phyloP scores from a whole-genome alignment of 2,329 filamentous ascomycete genomes.

The Emergomyces pasteurianus region DNA sequence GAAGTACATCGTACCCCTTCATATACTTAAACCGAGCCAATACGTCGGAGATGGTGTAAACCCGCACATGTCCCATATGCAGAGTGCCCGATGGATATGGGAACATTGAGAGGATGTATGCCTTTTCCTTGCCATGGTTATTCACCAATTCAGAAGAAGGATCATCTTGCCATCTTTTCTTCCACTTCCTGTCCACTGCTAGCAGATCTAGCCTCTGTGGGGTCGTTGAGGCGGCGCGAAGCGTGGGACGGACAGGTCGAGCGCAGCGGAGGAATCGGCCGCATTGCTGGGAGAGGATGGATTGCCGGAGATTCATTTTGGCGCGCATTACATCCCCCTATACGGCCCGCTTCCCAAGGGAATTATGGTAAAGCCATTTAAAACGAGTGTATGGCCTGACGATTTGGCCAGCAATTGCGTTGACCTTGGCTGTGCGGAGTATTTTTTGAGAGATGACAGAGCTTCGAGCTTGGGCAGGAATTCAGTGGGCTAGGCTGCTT shows the following conservation, averaged over 20 bases:
- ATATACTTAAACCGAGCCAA: constrained; percentile 64
- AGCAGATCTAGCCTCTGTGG: constrained; percentile 30
- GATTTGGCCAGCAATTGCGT: neutral
- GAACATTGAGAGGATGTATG: constrained; percentile 81
- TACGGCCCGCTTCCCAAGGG: neutral
- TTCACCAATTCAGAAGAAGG: constrained; percentile 1
- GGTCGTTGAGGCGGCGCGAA: constrained; percentile 15
- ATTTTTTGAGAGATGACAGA: neutral
- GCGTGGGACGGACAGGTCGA: neutral
- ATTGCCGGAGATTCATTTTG: neutral
- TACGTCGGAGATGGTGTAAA: constrained; percentile 85
- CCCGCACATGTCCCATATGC: constrained; percentile 75
- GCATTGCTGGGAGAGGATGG: neutral
- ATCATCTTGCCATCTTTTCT: constrained; percentile 33
- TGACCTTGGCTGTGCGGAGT: no score
- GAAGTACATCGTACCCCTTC: constrained; percentile 60
- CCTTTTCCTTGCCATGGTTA: constrained; percentile 22
- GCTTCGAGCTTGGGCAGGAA: neutral
- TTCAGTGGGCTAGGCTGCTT: neutral
- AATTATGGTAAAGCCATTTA: neutral
- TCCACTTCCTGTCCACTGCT: constrained; percentile 44
- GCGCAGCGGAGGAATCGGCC: neutral
- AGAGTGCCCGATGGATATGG: constrained; percentile 81
- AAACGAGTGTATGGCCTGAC: neutral
- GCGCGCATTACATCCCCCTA: neutral